Evolutionary conservation across 345 rosid species (phyloP), one percentile per base, ranked within the genome.

Genomic region (Cardiospermum halicacabum): DNA sequence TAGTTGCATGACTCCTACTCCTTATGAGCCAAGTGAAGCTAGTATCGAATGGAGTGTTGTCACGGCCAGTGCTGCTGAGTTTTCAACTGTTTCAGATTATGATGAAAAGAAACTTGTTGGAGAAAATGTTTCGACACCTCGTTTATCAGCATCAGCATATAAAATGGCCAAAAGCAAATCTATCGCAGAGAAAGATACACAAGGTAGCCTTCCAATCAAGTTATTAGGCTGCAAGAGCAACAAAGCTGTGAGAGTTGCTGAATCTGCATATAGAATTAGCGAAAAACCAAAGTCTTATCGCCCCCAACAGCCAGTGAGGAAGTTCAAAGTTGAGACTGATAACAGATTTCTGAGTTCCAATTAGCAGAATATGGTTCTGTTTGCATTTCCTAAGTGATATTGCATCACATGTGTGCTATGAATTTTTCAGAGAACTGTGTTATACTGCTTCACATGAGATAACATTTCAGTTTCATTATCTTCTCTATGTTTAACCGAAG

Each of bases 11-110:
- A 69, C 74, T 30, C 68, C 74, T 25, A 70, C 75, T 18, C 69
- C 69, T n/a, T 74, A 80, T 56, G 81, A 45, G 26, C 85, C 87
- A 37, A 80, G 82, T 21, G 88, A 85, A 63, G 66, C 73, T 67
- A 85, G 91, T 81, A 68, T 79, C 12, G 81, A 79, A 34, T 87
- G 94, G 86, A 82, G 89, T 27, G 88, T 84, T 15, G 80, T 76
- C 53, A 87, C 86, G 0, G 90, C 85, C 36, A 82, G 81, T 25
- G 81, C 80, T 26, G 84, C 86, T 0, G 85, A 81, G 48, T 76
- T 77, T 60, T 79, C 85, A n/a, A 67, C 58, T 49, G 48, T 64
- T 62, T 58, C 82, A 0, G 78, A 77, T 19, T 70, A 68, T 30
- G 80, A 56, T 2, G 80, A 72, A 50, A 77, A 67, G 75, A 77